Evolutionary conservation across 345 rosid genomes (phyloP).

Genomic region (Sonneratia alba): DNA sequence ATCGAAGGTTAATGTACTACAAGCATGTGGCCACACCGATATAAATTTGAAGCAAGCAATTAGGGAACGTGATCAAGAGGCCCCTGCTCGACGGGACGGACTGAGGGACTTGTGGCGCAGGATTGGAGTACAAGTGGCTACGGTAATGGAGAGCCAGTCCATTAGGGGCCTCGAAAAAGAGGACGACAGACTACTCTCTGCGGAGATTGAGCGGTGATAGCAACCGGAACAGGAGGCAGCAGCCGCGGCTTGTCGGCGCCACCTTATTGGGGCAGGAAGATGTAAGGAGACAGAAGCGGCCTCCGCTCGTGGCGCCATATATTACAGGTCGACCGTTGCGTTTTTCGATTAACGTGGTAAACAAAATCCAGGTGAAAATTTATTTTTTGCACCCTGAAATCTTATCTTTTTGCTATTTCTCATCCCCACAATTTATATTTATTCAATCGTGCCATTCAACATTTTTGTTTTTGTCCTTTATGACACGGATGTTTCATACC

Average conservation of each 20-base stretch:
- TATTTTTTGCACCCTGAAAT: neutral
- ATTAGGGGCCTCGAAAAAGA: neutral
- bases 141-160: neutral
- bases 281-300: neutral
- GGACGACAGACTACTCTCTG: too few relatives aligned
- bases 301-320: too few relatives aligned
- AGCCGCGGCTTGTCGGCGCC: neutral
- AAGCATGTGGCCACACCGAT: constrained; percentile 22
- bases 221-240: neutral
- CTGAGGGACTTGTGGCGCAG: neutral
- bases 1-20: constrained; percentile 46
- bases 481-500: too few relatives aligned
- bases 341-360: too few relatives aligned
- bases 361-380: neutral
- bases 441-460: too few relatives aligned
- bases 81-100: neutral
- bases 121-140: neutral
- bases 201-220: neutral
- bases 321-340: neutral
- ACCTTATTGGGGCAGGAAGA: neutral
- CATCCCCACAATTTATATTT: neutral
- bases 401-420: neutral
- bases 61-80: neutral
- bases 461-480: too few relatives aligned
- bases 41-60: neutral